Evolutionary conservation across 306 rosid species (phyloP), one percentile per base, ranked within the genome.

Genomic region (Cucurbita pepo): DNA sequence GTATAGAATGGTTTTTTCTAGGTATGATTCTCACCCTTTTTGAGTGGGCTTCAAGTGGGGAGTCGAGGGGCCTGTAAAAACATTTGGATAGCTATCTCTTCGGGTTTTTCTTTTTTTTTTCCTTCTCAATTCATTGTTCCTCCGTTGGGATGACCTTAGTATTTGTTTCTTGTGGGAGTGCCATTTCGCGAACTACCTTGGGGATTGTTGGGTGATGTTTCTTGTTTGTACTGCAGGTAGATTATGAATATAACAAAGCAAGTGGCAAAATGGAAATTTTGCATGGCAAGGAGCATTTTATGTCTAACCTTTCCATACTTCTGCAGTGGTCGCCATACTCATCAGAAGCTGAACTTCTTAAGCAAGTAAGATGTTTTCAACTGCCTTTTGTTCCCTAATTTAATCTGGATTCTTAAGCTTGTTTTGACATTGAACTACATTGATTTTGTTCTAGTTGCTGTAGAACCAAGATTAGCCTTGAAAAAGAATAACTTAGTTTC

Each of bases 251-350:
- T 75, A 83, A 90, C 80, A 75, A 79, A 43, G 70, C 84, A 59
- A 81, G 85, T 78, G 84, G 79, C 15, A 69, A 69, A 22, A 76
- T 86, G 81, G 82, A 87, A 47, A 76, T 81, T 47, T 79, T 91
- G 84, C 84, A 87, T 69, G 92, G 90, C 8, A 75, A 62, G 71
- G 95, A 87, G 40, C 89, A 85, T 82, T 90, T 85, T 73, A 30
- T 71, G 74, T 51, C 87, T 43, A 94, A 94, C 85, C 87, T 94
- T 72, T 77, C 87, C 69, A 65, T 81, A 83, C 76, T 94, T 74
- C 65, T 94, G 80, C 81, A 79, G 40, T 94, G 97, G 98, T 89
- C 98, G 55, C 98, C 97, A 51, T 94, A 85, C 81, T 86, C 89
- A 48, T 85, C 95, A 14, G 98, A 94, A 74, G 72, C 92, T 43